Conservation (phyloP, 2,329 filamentous ascomycete species). For the Immersiporthe knoxdaviesiana region DNA sequence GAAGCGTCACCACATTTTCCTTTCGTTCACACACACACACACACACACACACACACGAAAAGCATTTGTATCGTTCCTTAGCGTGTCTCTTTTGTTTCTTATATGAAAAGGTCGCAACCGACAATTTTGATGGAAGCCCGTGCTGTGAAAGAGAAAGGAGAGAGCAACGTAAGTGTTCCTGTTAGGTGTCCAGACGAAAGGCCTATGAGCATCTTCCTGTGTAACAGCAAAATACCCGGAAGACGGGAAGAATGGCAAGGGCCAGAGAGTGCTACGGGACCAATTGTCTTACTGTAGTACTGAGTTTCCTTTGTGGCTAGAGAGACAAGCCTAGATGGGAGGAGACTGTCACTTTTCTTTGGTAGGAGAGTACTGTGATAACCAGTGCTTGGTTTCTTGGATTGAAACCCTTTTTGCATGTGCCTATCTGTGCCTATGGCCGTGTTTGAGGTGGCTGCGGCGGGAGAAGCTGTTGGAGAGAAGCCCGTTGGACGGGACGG, state of each 20-base stretch:
- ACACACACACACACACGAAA: not conserved
- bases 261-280: too few species aligned
- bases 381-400: too few species aligned
- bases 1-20: slow-evolving; percentile 24
- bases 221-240: too few species aligned
- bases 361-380: too few species aligned
- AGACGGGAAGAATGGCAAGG: too few species aligned
- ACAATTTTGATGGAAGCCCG: not conserved
- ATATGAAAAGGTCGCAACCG: not conserved
- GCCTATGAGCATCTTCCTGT: too few species aligned
- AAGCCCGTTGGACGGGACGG: too few species aligned
- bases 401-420: too few species aligned
- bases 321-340: not conserved
- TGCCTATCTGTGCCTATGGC: too few species aligned
- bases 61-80: not conserved
- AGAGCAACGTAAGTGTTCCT: not conserved
- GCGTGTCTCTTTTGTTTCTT: slow-evolving; percentile 5
- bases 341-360: not conserved
- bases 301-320: too few species aligned
- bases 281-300: too few species aligned
- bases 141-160: not conserved
- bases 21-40: slow-evolving; percentile 9
- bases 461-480: not conserved
- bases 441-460: not conserved
- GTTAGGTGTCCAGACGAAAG: too few species aligned